Conservation (phyloP, 768 basidiomycete species). For the Russula foetens region DNA sequence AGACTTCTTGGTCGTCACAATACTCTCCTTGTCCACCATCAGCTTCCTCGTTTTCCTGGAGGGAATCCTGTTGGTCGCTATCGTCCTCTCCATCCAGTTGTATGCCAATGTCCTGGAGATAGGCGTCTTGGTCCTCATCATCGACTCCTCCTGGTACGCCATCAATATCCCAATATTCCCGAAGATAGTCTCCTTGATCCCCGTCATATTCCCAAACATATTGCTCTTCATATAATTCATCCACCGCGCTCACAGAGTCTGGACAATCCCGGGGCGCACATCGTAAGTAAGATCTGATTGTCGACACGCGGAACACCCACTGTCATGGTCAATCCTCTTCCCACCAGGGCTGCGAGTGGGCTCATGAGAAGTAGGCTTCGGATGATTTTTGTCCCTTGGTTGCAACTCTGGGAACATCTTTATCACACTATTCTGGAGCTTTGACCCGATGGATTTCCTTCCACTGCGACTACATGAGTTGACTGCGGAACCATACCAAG, state of each 20-base stretch:
- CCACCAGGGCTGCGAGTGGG: background rate
- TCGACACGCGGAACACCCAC: background rate
- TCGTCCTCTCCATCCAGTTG: too few relatives aligned
- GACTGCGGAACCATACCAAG: too few relatives aligned
- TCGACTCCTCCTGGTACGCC: background rate
- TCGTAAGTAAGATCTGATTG: background rate
- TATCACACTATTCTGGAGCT: background rate
- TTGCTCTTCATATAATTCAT: background rate
- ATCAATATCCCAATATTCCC: background rate
- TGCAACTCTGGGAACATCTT: background rate
- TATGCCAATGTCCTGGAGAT: too few relatives aligned
- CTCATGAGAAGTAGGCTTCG: background rate
- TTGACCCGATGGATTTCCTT: background rate
- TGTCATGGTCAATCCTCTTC: background rate
- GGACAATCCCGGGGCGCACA: too few relatives aligned
- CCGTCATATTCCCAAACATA: background rate
- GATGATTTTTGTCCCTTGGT: background rate
- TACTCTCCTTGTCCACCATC: too few relatives aligned
- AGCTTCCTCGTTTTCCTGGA: too few relatives aligned
- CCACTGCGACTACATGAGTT: background rate
- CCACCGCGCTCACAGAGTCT: background rate
- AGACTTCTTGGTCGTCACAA: too few relatives aligned
- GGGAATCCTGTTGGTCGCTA: too few relatives aligned
- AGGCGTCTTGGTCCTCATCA: too few relatives aligned
- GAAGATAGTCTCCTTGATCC: background rate